phyloP scores from a whole-genome alignment of 129 eudicot genomes.

The Logfia minima region DNA sequence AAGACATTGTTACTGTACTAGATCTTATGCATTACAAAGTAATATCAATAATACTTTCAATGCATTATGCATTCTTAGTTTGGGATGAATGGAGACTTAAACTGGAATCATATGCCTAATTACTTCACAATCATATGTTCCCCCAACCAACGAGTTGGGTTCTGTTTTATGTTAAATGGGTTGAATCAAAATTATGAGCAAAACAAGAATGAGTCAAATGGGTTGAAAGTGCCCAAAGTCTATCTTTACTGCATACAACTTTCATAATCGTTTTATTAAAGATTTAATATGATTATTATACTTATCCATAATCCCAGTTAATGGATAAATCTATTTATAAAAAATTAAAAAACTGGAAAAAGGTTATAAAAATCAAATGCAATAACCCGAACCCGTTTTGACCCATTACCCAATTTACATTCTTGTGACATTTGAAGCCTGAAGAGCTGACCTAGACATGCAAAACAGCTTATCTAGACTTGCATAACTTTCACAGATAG shows the following conservation, averaged over 20 bases:
- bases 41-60: conserved; percentile 3
- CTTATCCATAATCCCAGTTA: background rate
- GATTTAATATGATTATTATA: too few relatives aligned
- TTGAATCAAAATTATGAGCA: background rate
- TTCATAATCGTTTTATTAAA: background rate
- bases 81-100: background rate
- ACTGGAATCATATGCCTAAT: background rate
- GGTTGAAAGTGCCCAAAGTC: background rate
- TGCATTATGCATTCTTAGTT: background rate
- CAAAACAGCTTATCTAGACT: background rate
- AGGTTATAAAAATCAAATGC: background rate
- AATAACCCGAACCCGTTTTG: background rate
- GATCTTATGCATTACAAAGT: conserved; percentile 13
- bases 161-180: background rate
- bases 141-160: too few relatives aligned
- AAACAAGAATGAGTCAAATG: background rate
- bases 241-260: background rate
- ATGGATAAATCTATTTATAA: background rate
- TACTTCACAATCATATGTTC: too few relatives aligned
- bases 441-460: background rate
- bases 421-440: background rate
- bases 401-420: background rate
- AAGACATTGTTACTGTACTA: conserved; percentile 12
- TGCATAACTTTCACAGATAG: background rate
- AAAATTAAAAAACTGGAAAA: background rate